Evolutionary conservation across 2,329 filamentous ascomycete genomes (phyloP), one percentile per base, ranked within the genome.

Genomic region (Aspergillus ochraceus): DNA sequence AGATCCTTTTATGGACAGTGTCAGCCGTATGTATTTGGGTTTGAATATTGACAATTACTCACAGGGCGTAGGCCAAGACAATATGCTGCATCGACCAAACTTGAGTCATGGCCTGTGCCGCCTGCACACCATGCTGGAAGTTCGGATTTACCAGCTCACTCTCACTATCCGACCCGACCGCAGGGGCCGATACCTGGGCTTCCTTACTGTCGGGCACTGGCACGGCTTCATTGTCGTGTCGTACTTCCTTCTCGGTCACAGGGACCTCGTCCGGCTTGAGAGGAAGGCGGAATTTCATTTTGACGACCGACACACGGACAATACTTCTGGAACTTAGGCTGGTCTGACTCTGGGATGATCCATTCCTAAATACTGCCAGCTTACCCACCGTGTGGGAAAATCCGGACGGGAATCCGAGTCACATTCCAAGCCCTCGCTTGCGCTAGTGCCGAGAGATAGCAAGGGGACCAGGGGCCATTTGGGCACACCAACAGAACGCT

Each of bases 91-190:
- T 61, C 4, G 61, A 55, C 61, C 61, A 63, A 10, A 61, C 59
- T 17, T 63, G 61, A 29, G 61, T 63, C 61, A 63, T 63, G 47
- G 61, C 61, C 47, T 63, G 61, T 20, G 59, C 59, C 30, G 55
- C 57, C 56, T 63, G 61, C 11, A 63, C 61, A 57, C 61, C 61
- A 57, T 61, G 59, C 54, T 63, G 59, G n/a, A 57, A 61, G 9
- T 63, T 51, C 10, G 47, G 42, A 17, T 61, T 61, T n/a, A 63
- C 61, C 20, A 63, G 8, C 26, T 63, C 59, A 19, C 51, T 54
- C n/a, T 55, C 22, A n/a, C 22, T 47, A 17, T 63, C 50, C 17
- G 36, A 42, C 12, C 61, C 51, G 9, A 36, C 52, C 10, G 20
- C 20, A 30, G 45, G 36, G 24, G 20, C 29, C 6, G 17, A 14